Percentiles rank a stretch among this genome's conserved stretches.
Conservation (phyloP, 2,329 filamentous ascomycete species). For the Rutstroemia sp. region DNA sequence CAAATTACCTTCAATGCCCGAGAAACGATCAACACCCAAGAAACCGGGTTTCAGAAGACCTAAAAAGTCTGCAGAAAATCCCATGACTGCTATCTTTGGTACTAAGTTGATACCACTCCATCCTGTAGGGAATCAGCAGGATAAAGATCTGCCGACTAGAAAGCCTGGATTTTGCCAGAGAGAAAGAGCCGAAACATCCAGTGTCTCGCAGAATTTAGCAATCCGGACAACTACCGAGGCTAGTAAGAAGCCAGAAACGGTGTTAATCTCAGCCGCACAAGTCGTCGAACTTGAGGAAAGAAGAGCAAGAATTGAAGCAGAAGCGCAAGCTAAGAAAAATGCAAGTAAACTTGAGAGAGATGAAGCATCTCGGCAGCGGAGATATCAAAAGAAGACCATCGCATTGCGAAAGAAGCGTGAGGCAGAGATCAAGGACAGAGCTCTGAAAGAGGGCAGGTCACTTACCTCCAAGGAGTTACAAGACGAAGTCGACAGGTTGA, state of each 20-base stretch:
- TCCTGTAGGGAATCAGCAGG: no score
- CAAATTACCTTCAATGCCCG: background rate
- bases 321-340: background rate
- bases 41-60: no score
- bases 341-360: background rate
- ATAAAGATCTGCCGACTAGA: no score
- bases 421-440: background rate
- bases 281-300: background rate
- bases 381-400: background rate
- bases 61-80: background rate
- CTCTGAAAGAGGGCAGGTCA: background rate
- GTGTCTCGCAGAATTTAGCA: no score
- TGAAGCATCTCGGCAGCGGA: background rate
- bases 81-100: background rate
- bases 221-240: no score
- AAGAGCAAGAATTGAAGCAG: background rate
- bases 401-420: background rate
- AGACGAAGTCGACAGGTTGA: background rate
- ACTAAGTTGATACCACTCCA: background rate
- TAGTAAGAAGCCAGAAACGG: background rate
- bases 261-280: conserved; percentile 1
- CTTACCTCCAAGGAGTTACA: background rate
- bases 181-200: no score
- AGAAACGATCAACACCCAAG: background rate
- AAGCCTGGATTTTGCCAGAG: no score